These are phyloP conservation scores for Eleusine coracana DNA, from an alignment of 176 grass and related monocot species.

Conservation along the genomic window DNA sequence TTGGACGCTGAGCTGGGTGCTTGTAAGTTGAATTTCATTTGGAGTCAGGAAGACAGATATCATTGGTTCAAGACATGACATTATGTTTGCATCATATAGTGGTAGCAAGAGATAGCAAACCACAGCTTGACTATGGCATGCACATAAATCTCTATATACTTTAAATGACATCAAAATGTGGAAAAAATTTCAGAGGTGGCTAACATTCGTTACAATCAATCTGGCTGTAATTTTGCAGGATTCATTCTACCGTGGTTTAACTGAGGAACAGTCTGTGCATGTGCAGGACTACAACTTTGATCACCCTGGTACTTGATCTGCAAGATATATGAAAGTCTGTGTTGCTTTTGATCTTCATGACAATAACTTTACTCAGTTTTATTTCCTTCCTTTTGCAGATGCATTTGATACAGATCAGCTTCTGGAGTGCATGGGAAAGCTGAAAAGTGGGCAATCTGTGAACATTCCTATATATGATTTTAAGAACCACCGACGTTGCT, in stretches of 20 bases:
- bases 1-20: not conserved
- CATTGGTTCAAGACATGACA: not conserved
- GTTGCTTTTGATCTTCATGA: not conserved
- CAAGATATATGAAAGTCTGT: not conserved
- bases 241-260: constrained; percentile 84
- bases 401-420: constrained; percentile 85
- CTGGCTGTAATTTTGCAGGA: constrained; percentile 60
- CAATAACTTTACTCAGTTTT: constrained; percentile 2
- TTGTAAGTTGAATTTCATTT: constrained; percentile 4
- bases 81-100: not conserved
- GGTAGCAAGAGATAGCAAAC: not conserved
- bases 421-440: constrained; percentile 78
- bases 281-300: constrained; percentile 90
- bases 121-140: not conserved
- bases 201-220: not conserved
- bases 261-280: constrained; percentile 61
- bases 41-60: not conserved
- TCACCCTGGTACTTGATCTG: constrained; percentile 78
- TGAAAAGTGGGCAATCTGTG: constrained; percentile 69
- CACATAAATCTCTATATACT: not conserved
- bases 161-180: not conserved
- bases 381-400: constrained; percentile 53
- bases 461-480: constrained; percentile 94
- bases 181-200: not conserved
- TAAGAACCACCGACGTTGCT: constrained; percentile 71